Evolutionary conservation across 495 filamentous ascomycete species (phyloP), one percentile per base, ranked within the genome.

Genomic region (Lepraria neglecta): DNA sequence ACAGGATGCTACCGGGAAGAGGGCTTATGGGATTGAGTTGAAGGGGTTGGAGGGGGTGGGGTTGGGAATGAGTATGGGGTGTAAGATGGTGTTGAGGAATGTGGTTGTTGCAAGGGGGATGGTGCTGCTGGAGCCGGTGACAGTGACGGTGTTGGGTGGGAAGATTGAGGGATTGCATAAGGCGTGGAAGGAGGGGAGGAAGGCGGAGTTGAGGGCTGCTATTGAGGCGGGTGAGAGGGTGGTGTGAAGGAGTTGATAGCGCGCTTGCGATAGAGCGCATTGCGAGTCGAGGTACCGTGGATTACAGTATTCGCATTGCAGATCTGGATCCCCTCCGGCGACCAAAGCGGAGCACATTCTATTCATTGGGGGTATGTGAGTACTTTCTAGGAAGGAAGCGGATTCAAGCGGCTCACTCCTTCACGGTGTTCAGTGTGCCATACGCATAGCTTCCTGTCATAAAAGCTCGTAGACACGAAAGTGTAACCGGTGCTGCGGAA

Each of bases 381-480:
- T 54, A 35, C 4, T 33, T 19, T n/a, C n/a, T 54, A 54, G 10
- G 30, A 19, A 35, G 5, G 3, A 1, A 35, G 9, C 19, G 31
- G 3, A 54, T 54, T 38, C 10, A 9, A 19, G 7, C 42, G 38
- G 30, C 35, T 53, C 27, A 52, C 10, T 3, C 42, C 12, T 19
- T 52, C 35, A 35, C 44, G 4, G 35, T 21, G 6, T 27, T 65
- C 52, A 14, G 62, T n/a, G 17, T 53, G 74, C 92, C 92, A 97
- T n/a, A 91, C 64, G 73, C 87, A 95, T 17, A 96, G 65, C 59
- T 88, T 73, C 66, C 79, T 82, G 74, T 96, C 91, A 70, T 96
- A 96, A 68, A 96, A 96, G 73, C 91, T 96, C 27, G 89, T 92
- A 30, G 88, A 91, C 11, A 95, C 78, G 64, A 83, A 78, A 4